Evolutionary conservation across 306 rosid species (phyloP), one percentile per base, ranked within the genome.

Genomic region (Quercus dentata): DNA sequence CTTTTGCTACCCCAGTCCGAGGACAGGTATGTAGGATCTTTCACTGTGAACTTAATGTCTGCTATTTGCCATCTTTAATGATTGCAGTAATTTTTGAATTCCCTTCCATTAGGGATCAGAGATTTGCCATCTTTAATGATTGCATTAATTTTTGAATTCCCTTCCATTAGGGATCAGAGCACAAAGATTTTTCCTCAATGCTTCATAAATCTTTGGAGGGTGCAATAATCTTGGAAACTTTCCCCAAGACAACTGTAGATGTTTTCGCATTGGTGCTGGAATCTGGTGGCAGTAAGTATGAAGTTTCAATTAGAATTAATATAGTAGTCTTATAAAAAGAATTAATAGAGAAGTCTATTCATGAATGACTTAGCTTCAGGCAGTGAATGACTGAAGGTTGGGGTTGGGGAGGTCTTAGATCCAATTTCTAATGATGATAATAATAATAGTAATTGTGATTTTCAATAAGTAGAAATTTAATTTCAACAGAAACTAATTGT

Each of bases 181-280:
- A 89, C 81, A 90, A 89, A 81, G 99, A 95, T 21, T 87, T 88
- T 80, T 86, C 90, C 73, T 85, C 94, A 0, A 89, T 90, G 98
- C 97, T 95, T 83, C 94, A 91, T 76, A 95, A 95, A 86, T 90
- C 97, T 86, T 82, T 95, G 88, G 98, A 89, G 85, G 98, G 99
- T 81, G 97, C 97, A 74, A 90, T 93, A 76, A 91, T 95, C 56
- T 80, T 93, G 91, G 97, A 93, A 81, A 84, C 81, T 23, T 93
- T 91, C 79, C 99, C 99, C 85, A 93, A 95, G 85, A 95, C 98
- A 56, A 93, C 99, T 7, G 97, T 95, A 64, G 98, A 95, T 78
- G 97, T 93, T 74, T 95, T 95, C 84, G 98, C 98, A 55, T 82
- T 93, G 91, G 97, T 95, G 84, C 86, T 95, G 82, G 98, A 95